Evolutionary conservation across 164 flowering plant species (phyloP), one percentile per base, ranked within the genome.

Genomic region (Dillenia suffruticosa): DNA sequence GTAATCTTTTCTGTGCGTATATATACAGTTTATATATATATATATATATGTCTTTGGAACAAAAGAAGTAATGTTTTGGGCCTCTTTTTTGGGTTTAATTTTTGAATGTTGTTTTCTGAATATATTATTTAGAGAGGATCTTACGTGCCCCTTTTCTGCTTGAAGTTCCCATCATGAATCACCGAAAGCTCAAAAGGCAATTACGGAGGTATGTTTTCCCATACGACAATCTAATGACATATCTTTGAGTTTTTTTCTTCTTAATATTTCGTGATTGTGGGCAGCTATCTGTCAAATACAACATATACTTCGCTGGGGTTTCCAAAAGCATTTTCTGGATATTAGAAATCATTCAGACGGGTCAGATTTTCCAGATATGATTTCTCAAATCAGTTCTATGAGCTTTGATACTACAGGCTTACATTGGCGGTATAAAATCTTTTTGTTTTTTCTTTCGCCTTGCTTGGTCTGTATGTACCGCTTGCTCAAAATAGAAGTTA

Each of bases 141-240:
- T 58, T 67, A 26, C 22, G 63, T 57, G 51, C 49, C n/a, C n/a
- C 62, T 32, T 32, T 32, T 32, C 40, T 7, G 5, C 47, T 69
- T 82, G 75, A 71, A 94, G 99, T 72, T 91, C 96, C 22, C 97
- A 88, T 77, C 95, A 94, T 68, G 99, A 89, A 79, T 80, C 99
- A 40, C 73, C 85, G 72, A 91, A 91, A 81, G 76, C 92, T 61
- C 99, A 94, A 76, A 94, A 94, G 76, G 96, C 96, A 62, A 94
- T 94, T 67, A 88, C 70, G 68, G 99, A 89, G 93, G 99, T 89
- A 81, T 67, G 53, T 26, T 62, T 5, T 61, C 14, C n/a, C 11
- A 2, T 49, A 32, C 32, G 50, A 53, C 9, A 14, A 51, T n/a
- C 40, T 49, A 24, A 32, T 55, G 16, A 44, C 43, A 9, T 52